A percentile compares a stretch with the other conserved stretches of the same genome.
These are phyloP conservation scores for Arabidopsis thaliana DNA, from an alignment of 345 rosid genomes.

Conservation along the genomic window TAIR10.1 NC_003070.9:26490501-26491000, in stretches of 20 bases:
- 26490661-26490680: conserved; percentile 72
- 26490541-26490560: conserved; percentile 89
- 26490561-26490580: conserved; percentile 86
- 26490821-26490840: conserved; percentile 65
- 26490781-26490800: conserved; percentile 64
- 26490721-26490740: conserved; percentile 96
- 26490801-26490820: conserved; percentile 55
- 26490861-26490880: conserved; percentile 92
- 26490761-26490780: conserved; percentile 81
- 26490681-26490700: conserved; percentile 61
- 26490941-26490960: conserved; percentile 47
- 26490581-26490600: conserved; percentile 74
- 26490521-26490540: conserved; percentile 92
- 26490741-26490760: conserved; percentile 93
- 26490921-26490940: conserved; percentile 74
- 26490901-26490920: conserved; percentile 71
- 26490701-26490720: conserved; percentile 91
- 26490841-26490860: conserved; percentile 82
- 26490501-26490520: conserved; percentile 85
- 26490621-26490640: conserved; percentile 56
- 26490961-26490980: conserved; percentile 51
- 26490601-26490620: conserved; percentile 61
- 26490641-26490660: conserved; percentile 88
- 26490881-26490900: conserved; percentile 85
- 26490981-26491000: conserved; percentile 81